These are phyloP conservation scores for Wickerhamomyces alni DNA, from an alignment of 805 yeast species.

Conservation along the genomic window DNA sequence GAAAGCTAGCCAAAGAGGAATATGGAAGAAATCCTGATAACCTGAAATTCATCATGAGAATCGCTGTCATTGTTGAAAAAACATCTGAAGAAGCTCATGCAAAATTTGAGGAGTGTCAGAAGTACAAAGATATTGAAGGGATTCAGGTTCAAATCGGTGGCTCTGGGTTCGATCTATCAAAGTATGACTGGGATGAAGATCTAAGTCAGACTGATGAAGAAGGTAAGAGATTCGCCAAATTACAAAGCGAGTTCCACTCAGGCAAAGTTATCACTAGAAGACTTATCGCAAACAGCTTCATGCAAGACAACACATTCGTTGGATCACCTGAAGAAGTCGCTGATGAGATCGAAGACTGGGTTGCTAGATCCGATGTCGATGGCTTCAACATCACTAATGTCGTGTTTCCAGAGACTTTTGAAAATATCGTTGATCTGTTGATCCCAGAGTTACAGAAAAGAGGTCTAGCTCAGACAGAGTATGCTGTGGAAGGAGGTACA, in stretches of 20 bases:
- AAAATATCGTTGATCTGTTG: constrained; percentile 32
- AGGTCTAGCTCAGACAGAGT: constrained; percentile 30
- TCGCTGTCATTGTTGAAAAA: constrained; percentile 31
- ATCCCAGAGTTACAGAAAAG: constrained; percentile 33
- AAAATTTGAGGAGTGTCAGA: constrained; percentile 28
- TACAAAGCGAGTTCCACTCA: not conserved
- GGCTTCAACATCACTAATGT: constrained; percentile 39
- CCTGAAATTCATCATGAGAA: constrained; percentile 32
- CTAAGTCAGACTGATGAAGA: constrained; percentile 28
- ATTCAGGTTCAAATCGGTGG: constrained; percentile 40
- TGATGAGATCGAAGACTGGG: constrained; percentile 35
- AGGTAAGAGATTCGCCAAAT: constrained; percentile 26
- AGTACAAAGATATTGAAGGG: constrained; percentile 33
- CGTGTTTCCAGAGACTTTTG: constrained; percentile 35
- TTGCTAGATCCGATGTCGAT: constrained; percentile 33
- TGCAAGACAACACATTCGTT: constrained; percentile 17
- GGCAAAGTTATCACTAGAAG: constrained; percentile 26
- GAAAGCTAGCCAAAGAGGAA: constrained; percentile 26
- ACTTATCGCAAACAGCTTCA: constrained; percentile 23
- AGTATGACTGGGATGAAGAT: constrained; percentile 41
- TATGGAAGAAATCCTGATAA: constrained; percentile 34
- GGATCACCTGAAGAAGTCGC: constrained; percentile 38
- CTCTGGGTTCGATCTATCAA: constrained; percentile 36
- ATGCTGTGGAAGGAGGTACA: constrained; percentile 26
- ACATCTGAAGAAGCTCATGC: constrained; percentile 36